These are phyloP conservation scores for Juncus effusus DNA, from an alignment of 176 grass and related monocot species.

Conservation along the genomic window DNA sequence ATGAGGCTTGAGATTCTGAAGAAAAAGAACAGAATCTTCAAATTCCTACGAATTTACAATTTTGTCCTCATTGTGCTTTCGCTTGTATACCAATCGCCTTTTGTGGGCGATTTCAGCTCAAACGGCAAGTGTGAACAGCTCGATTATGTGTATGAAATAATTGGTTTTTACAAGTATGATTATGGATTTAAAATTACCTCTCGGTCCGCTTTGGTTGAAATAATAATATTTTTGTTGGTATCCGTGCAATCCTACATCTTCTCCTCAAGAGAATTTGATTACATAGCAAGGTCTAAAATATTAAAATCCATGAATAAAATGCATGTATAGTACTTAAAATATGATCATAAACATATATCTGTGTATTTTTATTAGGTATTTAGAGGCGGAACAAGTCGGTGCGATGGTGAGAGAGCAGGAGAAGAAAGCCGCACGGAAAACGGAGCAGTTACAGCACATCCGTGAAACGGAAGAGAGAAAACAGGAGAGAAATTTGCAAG, in stretches of 20 bases:
- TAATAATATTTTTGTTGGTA: conserved; percentile 89
- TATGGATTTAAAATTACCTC: conserved; percentile 98
- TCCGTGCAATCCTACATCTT: conserved; percentile 96
- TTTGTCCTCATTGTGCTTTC: conserved; percentile 92
- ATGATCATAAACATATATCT: no score
- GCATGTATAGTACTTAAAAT: no score
- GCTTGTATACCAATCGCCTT: conserved; percentile 96
- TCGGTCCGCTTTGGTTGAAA: conserved; percentile 92
- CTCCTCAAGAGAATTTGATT: conserved; percentile 79
- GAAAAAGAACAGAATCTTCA: conserved; percentile 95
- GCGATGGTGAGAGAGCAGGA: conserved; percentile 92
- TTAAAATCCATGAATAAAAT: no score
- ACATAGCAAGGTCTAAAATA: conserved; percentile 51
- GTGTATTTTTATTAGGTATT: conserved; percentile 25
- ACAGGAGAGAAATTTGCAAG: conserved; percentile 73
- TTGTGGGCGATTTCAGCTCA: conserved; percentile 85
- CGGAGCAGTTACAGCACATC: conserved; percentile 74
- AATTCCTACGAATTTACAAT: conserved; percentile 90
- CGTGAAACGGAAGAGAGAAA: conserved; percentile 87
- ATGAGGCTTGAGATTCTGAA: conserved; percentile 98
- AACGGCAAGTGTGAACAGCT: conserved; percentile 72
- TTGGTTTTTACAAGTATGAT: conserved; percentile 98
- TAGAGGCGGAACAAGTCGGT: conserved; percentile 95
- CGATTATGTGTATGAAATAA: conserved; percentile 88
- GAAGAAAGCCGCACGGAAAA: conserved; percentile 91